phyloP scores from a whole-genome alignment of 2,329 filamentous ascomycete species.

The Neonectria punicea region DNA sequence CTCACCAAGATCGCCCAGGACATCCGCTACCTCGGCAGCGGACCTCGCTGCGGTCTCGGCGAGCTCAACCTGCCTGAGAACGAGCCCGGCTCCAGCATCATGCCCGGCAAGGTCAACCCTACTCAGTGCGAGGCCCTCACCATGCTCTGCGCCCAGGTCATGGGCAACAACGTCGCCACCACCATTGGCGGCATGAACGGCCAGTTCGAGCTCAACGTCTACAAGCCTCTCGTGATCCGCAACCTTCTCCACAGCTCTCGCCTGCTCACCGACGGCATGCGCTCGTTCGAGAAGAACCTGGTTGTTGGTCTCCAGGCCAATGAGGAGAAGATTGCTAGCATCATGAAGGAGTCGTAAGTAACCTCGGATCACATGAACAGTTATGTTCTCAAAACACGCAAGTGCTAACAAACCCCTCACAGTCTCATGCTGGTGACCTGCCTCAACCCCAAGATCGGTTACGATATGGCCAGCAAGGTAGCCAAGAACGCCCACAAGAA shows the following conservation, averaged over 20 bases:
- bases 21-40: slow-evolving; percentile 95
- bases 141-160: slow-evolving; percentile 97
- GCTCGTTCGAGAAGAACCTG: slow-evolving; percentile 93
- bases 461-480: slow-evolving; percentile 96
- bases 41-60: slow-evolving; percentile 93
- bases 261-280: slow-evolving; percentile 91
- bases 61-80: slow-evolving; percentile 96
- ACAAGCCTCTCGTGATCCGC: slow-evolving; percentile 96
- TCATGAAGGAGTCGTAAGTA: slow-evolving; percentile 92
- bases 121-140: slow-evolving; percentile 98
- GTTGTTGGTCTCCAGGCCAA: slow-evolving; percentile 90
- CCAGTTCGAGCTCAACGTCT: slow-evolving; percentile 98
- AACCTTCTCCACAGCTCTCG: slow-evolving; percentile 94
- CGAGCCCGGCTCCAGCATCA: slow-evolving; percentile 97
- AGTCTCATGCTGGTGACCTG: slow-evolving; percentile 98
- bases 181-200: slow-evolving; percentile 97
- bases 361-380: neutral
- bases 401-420: slow-evolving; percentile 23
- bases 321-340: slow-evolving; percentile 87
- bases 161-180: slow-evolving; percentile 94
- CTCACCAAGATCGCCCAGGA: slow-evolving; percentile 99
- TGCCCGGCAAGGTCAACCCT: slow-evolving; percentile 99
- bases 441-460: slow-evolving; percentile 96
- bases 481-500: slow-evolving; percentile 99
- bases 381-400: neutral